Conservation (phyloP, 495 filamentous ascomycete genomes). For the Zalerion maritima region DNA sequence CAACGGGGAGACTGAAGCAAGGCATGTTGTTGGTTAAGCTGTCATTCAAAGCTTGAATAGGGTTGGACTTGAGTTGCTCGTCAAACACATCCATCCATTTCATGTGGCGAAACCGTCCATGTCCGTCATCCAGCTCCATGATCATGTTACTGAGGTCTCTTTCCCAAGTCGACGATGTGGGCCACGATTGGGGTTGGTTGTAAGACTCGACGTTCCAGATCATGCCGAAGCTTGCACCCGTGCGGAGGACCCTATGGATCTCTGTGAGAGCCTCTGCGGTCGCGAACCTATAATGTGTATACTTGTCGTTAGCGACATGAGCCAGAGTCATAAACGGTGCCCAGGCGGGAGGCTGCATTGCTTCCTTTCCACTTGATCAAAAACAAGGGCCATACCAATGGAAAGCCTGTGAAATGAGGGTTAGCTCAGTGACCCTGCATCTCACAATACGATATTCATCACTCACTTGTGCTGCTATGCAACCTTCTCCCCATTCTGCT, state of each 20-base stretch:
- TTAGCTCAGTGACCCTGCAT: slow-evolving; percentile 3
- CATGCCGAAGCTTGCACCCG: slow-evolving; percentile 37
- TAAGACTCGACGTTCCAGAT: slow-evolving; percentile 52
- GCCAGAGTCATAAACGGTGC: slow-evolving; percentile 1
- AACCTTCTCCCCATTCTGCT: slow-evolving; percentile 43
- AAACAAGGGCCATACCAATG: slow-evolving; percentile 32
- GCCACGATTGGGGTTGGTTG: slow-evolving; percentile 34
- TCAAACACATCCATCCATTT: slow-evolving; percentile 39
- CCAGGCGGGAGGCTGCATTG: background rate
- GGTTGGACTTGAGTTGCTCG: slow-evolving; percentile 27
- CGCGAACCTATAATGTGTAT: slow-evolving; percentile 37
- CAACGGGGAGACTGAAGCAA: slow-evolving; percentile 35
- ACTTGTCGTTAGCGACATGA: background rate
- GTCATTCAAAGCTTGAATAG: slow-evolving; percentile 23
- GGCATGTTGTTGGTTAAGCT: slow-evolving; percentile 19
- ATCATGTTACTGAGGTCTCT: slow-evolving; percentile 36
- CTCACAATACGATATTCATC: slow-evolving; percentile 3
- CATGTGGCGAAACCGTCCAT: slow-evolving; percentile 41
- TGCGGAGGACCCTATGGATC: slow-evolving; percentile 41
- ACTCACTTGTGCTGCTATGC: slow-evolving; percentile 50
- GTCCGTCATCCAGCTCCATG: slow-evolving; percentile 30
- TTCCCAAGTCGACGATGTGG: slow-evolving; percentile 36
- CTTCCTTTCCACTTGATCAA: background rate
- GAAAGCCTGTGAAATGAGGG: slow-evolving; percentile 33
- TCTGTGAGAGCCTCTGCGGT: slow-evolving; percentile 38